Conservation (phyloP, 176 grass and related monocot genomes). For the Carex cristatella region DNA sequence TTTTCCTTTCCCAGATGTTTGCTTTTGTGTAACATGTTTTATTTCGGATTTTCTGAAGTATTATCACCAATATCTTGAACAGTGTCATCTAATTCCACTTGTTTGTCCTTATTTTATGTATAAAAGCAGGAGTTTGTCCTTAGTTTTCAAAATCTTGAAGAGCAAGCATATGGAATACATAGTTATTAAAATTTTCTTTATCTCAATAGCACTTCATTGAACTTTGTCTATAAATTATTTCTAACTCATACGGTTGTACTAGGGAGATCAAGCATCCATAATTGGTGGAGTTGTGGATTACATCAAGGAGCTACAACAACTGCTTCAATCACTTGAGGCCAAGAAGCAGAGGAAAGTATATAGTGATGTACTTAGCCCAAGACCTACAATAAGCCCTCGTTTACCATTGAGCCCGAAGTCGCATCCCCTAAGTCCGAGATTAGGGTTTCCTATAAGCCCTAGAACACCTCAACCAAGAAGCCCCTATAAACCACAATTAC, state of each 20-base stretch:
- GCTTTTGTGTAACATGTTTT: background rate
- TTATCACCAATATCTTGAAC: background rate
- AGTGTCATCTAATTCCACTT: background rate
- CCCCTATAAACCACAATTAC: constrained; percentile 43
- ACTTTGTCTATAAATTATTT: background rate
- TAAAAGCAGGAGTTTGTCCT: background rate
- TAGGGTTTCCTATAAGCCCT: constrained; percentile 51
- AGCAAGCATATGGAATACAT: background rate
- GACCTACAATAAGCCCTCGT: constrained; percentile 22
- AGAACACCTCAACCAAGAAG: constrained; percentile 56
- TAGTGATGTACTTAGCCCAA: constrained; percentile 57
- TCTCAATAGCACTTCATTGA: background rate
- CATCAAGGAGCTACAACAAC: constrained; percentile 80
- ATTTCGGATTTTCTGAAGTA: background rate
- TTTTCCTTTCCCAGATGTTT: background rate
- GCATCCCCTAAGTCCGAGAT: constrained; percentile 47
- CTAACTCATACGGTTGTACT: background rate
- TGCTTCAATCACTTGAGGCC: constrained; percentile 60
- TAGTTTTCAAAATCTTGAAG: background rate
- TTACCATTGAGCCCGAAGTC: constrained; percentile 28
- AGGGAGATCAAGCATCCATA: constrained; percentile 80
- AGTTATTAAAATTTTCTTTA: background rate
- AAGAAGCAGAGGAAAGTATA: constrained; percentile 67
- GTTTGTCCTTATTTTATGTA: background rate
- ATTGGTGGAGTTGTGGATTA: constrained; percentile 85